Conservation (phyloP, 2,329 filamentous ascomycete species). For the Cladophialophora yegresii region DNA sequence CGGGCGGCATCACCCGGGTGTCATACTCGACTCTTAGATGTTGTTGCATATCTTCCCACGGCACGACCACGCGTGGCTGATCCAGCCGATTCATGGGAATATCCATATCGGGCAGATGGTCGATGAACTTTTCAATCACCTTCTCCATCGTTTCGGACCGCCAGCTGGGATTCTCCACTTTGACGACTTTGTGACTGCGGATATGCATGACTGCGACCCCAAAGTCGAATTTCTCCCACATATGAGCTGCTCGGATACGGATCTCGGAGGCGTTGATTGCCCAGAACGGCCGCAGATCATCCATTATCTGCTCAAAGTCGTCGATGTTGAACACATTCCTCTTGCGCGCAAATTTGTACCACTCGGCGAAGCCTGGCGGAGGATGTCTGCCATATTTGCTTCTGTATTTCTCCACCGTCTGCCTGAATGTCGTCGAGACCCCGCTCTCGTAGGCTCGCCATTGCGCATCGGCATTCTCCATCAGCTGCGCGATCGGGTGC, state of each 20-base stretch:
- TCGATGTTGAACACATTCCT: conserved; percentile 44
- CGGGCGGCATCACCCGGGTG: conserved; percentile 48
- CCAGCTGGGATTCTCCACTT: conserved; percentile 46
- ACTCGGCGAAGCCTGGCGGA: conserved; percentile 46
- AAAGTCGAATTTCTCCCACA: conserved; percentile 38
- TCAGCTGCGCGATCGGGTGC: conserved; percentile 42
- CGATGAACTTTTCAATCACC: conserved; percentile 56
- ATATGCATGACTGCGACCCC: conserved; percentile 42
- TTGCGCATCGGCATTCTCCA: conserved; percentile 42
- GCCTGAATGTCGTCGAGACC: conserved; percentile 43
- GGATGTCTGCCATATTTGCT: conserved; percentile 45
- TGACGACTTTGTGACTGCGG: conserved; percentile 42
- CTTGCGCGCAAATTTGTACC: conserved; percentile 45
- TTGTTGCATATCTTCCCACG: conserved; percentile 58
- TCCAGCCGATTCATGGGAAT: conserved; percentile 68
- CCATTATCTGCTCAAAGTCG: conserved; percentile 45
- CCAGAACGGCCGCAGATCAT: conserved; percentile 46
- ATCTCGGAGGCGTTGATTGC: conserved; percentile 41
- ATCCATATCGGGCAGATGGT: conserved; percentile 63
- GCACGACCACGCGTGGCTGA: conserved; percentile 63
- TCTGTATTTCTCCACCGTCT: conserved; percentile 45
- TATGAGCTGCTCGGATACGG: conserved; percentile 41
- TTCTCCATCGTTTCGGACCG: conserved; percentile 46
- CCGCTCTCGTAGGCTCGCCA: conserved; percentile 41
- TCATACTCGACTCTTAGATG: conserved; percentile 54